A percentile compares a stretch with the other conserved stretches of the same genome.
phyloP scores from a whole-genome alignment of 2,329 filamentous ascomycete genomes.

The Mollisia scopiformis region DNA sequence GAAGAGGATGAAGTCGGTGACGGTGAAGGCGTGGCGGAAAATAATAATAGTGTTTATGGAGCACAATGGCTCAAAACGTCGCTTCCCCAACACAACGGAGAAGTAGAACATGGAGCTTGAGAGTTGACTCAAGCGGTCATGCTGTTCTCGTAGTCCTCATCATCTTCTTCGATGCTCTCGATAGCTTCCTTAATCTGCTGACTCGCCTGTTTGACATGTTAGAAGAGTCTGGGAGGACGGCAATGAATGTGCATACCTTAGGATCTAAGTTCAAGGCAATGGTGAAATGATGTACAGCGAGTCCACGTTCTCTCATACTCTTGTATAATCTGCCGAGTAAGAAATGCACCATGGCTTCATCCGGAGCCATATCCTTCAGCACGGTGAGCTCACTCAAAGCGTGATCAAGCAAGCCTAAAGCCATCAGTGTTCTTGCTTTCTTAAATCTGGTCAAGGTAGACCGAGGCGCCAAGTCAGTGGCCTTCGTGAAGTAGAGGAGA shows the following conservation, averaged over 20 bases:
- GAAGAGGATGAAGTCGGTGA: not conserved
- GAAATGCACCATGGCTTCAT: slow-evolving; percentile 96
- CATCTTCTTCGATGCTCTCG: slow-evolving; percentile 82
- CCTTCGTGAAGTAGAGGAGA: slow-evolving; percentile 79
- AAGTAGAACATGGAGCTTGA: not conserved
- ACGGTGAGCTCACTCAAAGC: slow-evolving; percentile 83
- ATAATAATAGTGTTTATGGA: not conserved
- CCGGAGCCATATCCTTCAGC: slow-evolving; percentile 88
- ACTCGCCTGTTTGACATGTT: slow-evolving; percentile 65
- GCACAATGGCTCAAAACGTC: not conserved
- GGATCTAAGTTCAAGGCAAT: slow-evolving; percentile 94
- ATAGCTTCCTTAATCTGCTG: slow-evolving; percentile 96
- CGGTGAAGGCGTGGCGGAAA: not conserved
- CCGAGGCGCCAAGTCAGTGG: slow-evolving; percentile 78
- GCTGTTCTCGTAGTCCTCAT: slow-evolving; percentile 48
- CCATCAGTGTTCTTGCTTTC: slow-evolving; percentile 86
- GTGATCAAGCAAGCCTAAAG: slow-evolving; percentile 68
- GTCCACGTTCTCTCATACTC: slow-evolving; percentile 69
- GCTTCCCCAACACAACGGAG: not conserved
- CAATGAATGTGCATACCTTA: slow-evolving; percentile 66
- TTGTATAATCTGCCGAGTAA: slow-evolving; percentile 85
- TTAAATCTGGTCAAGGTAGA: slow-evolving; percentile 88
- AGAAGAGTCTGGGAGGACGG: slow-evolving; percentile 7
- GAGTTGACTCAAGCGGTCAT: slow-evolving; percentile 26
- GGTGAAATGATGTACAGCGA: slow-evolving; percentile 92